Percentiles rank a stretch among this genome's conserved stretches.
phyloP scores from a whole-genome alignment of 139 green algal species.

The Asterochloris erici region DNA sequence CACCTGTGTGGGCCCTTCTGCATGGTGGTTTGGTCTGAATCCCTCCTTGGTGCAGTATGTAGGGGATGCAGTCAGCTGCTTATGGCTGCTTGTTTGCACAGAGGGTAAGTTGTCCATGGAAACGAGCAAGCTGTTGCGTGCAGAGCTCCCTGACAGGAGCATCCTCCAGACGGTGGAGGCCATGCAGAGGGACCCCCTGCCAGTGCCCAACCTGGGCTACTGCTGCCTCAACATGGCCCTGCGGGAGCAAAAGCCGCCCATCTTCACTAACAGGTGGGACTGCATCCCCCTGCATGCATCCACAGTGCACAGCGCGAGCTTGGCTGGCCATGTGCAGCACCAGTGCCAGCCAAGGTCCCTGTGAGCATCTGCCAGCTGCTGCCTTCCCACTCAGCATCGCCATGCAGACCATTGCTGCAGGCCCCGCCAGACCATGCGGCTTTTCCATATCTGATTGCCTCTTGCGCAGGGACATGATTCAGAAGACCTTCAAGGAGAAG shows the following conservation, averaged over 20 bases:
- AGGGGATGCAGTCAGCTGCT: not conserved
- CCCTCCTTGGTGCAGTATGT: not conserved
- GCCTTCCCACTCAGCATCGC: not conserved
- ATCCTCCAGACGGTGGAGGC: conserved; percentile 10
- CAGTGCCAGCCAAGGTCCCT: not conserved
- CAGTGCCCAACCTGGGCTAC: conserved; percentile 64
- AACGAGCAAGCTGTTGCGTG: not conserved
- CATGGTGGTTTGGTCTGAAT: not conserved
- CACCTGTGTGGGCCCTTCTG: too few species aligned
- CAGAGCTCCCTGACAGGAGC: conserved; percentile 17
- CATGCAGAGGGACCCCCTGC: conserved; percentile 2
- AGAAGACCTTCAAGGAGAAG: conserved; percentile 33
- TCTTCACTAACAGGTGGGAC: conserved; percentile 45
- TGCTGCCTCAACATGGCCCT: conserved; percentile 62
- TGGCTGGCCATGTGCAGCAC: not conserved
- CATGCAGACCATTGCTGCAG: conserved; percentile 1
- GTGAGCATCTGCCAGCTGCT: not conserved
- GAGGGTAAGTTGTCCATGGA: too few species aligned
- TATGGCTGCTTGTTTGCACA: not conserved
- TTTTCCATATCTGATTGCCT: too few species aligned
- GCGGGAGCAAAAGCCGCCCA: conserved; percentile 38
- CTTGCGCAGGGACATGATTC: conserved; percentile 33
- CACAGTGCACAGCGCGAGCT: not conserved
- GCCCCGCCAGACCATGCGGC: too few species aligned
- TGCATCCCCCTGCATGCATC: not conserved